Evolutionary conservation across 2,329 filamentous ascomycete genomes (phyloP), one percentile per base, ranked within the genome.

Genomic region (Talaromyces sp.): DNA sequence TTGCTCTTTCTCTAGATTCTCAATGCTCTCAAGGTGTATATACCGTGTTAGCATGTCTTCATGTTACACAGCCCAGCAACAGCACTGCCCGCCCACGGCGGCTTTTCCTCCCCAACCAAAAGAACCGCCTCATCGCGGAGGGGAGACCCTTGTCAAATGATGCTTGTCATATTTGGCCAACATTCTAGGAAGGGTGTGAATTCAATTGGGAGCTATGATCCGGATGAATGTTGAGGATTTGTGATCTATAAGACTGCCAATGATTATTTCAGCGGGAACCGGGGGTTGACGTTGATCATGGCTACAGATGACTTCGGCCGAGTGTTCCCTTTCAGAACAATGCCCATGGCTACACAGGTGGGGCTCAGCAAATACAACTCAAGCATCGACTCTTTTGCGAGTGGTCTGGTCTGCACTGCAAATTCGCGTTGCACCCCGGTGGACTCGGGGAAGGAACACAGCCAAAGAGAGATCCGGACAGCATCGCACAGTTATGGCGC

Each of bases 381-480:
- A 37, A 23, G 37, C 16, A 33, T 44, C 31, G 18, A 54, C 31
- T 59, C 35, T 28, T 28, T 48, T 37, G 50, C 21, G 31, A n/a
- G 11, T 33, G 28, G 3, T 33, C n/a, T 37, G 21, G 16, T 21
- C 28, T 37, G 31, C 44, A 18, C 31, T 21, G 9, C 44, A 54
- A 35, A 52, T n/a, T 52, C 21, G 44, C 12, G 58, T 60, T 39
- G 16, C 44, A 60, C 58, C 18, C 44, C 21, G 21, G 44, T 60
- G 44, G 44, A 60, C 58, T 60, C 58, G 58, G 48, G 14, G n/a
- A 28, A 60, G 58, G 58, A 60, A 60, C 58, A 40, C 33, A n/a
- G 23, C 37, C 57, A 33, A 60, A 39, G n/a, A 52, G 35, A 28
- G 28, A 21, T 12, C 33, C 52, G 18, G 37, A 21, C 44, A 52